Evolutionary conservation across 1,284 basidiomycete genomes (phyloP), one percentile per base, ranked within the genome.

Genomic region (Trichosporon coremiiforme): DNA sequence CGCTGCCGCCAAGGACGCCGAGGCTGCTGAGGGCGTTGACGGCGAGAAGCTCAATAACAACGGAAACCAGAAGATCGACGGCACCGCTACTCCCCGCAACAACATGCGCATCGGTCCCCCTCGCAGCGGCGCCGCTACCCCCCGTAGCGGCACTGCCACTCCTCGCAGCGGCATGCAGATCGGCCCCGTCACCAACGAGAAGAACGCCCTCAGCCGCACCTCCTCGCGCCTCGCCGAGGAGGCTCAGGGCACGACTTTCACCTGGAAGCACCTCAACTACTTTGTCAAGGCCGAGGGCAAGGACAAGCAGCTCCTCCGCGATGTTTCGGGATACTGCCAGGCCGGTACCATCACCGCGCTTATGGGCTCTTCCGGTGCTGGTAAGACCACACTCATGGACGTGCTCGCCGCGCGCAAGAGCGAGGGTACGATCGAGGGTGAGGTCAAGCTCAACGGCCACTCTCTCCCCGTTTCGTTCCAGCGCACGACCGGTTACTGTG

Each of bases 291-390:
- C 84, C 33, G 76, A 80, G 25, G 66, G 65, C 57, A 80, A 83
- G 33, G 76, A 83, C 10, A 76, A 78, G 41, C 77, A 80, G 45
- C 76, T 87, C 9, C 83, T 87, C 63, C 79, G 86, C 74, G 78
- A 84, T 38, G 84, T 87, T 17, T 84, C 79, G 47, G 86, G 86
- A 0, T 86, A 84, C 75, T 85, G 85, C 77, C 84, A 85, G 76
- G 85, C 86, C 0, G 85, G 86, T 4, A 83, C 81, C 1, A 79
- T 87, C 47, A 86, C 85, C 1, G 85, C 85, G 0, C 74, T 86
- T 22, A 86, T 86, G 85, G 82, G 82, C 0, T 77, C 82, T 0
- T 83, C 81, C 0, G 85, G 78, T 60, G 82, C 83, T 0, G 82
- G 83, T 12, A 85, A 85, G 75, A 85, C 84, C 0, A 82, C 83